Percentiles rank a stretch among this genome's conserved stretches.
Evolutionary conservation across 805 yeast species (phyloP).

Genomic region (Saccharomycopsis fibuligera): DNA sequence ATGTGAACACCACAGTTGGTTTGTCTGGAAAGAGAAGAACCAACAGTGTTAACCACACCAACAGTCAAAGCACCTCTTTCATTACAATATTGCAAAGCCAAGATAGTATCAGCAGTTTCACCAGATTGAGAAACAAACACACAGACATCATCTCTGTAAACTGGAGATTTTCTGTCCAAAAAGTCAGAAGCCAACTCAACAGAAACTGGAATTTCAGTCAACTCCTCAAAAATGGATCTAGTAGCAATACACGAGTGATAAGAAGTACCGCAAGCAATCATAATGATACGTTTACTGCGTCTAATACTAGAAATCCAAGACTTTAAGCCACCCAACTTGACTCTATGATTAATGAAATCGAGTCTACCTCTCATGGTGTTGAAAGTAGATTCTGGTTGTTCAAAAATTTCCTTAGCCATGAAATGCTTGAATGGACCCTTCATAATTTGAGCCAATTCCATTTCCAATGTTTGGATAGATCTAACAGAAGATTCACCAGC

Average conservation of each 20-base stretch:
- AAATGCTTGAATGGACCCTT: slow-evolving; percentile 94
- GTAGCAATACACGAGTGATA: slow-evolving; percentile 98
- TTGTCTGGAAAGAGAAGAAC: slow-evolving; percentile 92
- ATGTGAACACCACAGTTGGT: slow-evolving; percentile 99
- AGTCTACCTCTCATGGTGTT: slow-evolving; percentile 99
- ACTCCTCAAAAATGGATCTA: slow-evolving; percentile 91
- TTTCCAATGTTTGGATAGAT: slow-evolving; percentile 91
- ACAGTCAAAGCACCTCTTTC: slow-evolving; percentile 97
- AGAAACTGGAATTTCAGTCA: slow-evolving; percentile 89
- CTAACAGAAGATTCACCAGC: slow-evolving; percentile 90
- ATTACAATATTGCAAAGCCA: slow-evolving; percentile 89
- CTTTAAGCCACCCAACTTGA: slow-evolving; percentile 86
- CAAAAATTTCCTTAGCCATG: slow-evolving; percentile 98
- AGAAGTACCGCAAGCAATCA: slow-evolving; percentile 99
- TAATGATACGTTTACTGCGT: slow-evolving; percentile 89
- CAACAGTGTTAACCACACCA: slow-evolving; percentile 96
- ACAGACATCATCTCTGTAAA: slow-evolving; percentile 96
- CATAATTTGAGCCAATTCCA: slow-evolving; percentile 97
- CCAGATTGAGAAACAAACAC: slow-evolving; percentile 98
- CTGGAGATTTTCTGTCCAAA: slow-evolving; percentile 92
- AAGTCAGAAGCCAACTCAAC: slow-evolving; percentile 94
- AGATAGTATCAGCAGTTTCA: slow-evolving; percentile 96
- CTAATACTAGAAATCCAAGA: slow-evolving; percentile 81
- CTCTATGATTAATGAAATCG: slow-evolving; percentile 73
- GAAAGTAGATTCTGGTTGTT: slow-evolving; percentile 96